Evolutionary conservation across 2,329 filamentous ascomycete genomes (phyloP), one percentile per base, ranked within the genome.

Genomic region (Hypoxylon sp.): DNA sequence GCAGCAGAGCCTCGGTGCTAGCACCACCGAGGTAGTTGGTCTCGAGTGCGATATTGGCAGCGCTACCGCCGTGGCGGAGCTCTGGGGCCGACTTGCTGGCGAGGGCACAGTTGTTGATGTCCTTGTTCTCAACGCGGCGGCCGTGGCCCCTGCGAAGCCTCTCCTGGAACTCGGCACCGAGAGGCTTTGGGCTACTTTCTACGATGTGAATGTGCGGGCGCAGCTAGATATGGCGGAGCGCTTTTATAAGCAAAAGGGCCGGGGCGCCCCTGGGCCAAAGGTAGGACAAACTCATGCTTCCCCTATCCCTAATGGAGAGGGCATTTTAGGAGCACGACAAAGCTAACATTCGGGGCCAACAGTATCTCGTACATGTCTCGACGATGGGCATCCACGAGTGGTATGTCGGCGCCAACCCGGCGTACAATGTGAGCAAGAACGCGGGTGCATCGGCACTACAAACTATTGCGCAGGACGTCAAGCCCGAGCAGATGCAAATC

Each of bases 401-500:
- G 49, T 68, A 64, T 14, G 61, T 70, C 7, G 70, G 72, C 0
- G 27, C 59, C 20, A 25, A 31, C 3, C 37, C 72, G 1, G 72
- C 73, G 3, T 84, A 84, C 61, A 74, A 75, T 1, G 54, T 82
- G 20, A 81, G 80, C 25, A 85, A 85, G 72, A 78, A 77, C 17
- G 71, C 81, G 0, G 76, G 77, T 0, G 78, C 81, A 0, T 65
- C 80, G 8, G 66, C 78, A 6, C 66, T 84, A 37, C 81, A 84
- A 73, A 66, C 77, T 35, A 74, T 84, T 7, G 81, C 82, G 3
- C 71, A 77, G n/a, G 81, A 82, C 4, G 73, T 75, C 0, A 55
- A 74, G 0, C 61, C 76, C 0, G 75, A 78, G 8, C 59, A 75
- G 2, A 76, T 84, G 77, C 82, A 83, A 46, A 63, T 83, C 11